Evolutionary conservation across 2,329 filamentous ascomycete species (phyloP).

Genomic region (Aspergillus novofumigatus): DNA sequence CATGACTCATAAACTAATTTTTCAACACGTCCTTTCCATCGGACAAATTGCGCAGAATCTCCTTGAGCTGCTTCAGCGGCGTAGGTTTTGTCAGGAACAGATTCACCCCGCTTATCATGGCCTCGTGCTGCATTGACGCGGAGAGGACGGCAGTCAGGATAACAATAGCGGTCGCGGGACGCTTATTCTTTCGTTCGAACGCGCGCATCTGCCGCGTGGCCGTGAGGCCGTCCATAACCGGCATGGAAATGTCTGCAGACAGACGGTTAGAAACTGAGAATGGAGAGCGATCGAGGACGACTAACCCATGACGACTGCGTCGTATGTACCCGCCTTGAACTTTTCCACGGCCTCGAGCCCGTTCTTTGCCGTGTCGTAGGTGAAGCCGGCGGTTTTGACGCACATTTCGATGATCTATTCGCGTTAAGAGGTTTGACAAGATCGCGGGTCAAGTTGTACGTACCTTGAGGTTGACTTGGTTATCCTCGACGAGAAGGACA

Average conservation of each 20-base stretch:
- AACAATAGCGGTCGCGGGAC: constrained; percentile 15
- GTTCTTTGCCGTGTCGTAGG: constrained; percentile 13
- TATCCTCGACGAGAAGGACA: constrained; percentile 38
- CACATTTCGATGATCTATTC: constrained; percentile 14
- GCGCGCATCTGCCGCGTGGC: constrained; percentile 25
- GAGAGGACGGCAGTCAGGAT: constrained; percentile 25
- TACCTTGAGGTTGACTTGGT: constrained; percentile 35
- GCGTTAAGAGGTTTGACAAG: too few species aligned
- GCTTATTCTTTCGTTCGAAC: constrained; percentile 14
- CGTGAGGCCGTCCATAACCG: constrained; percentile 30
- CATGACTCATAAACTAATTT: background rate
- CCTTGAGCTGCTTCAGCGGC: constrained; percentile 14
- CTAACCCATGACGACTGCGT: constrained; percentile 22
- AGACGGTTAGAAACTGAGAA: background rate
- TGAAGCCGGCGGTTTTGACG: constrained; percentile 9
- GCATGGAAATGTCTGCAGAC: constrained; percentile 31
- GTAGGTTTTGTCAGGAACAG: constrained; percentile 30
- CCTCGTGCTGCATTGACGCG: constrained; percentile 24
- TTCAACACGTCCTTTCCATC: background rate
- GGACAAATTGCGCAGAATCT: constrained; percentile 8
- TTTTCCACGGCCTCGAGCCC: constrained; percentile 15
- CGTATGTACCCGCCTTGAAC: constrained; percentile 12
- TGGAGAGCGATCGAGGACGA: background rate
- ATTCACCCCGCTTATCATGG: constrained; percentile 22
- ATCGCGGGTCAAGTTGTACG: background rate